These are phyloP conservation scores for Pyricularia sp. DNA, from an alignment of 2,329 filamentous ascomycete genomes.

Conservation along the genomic window DNA sequence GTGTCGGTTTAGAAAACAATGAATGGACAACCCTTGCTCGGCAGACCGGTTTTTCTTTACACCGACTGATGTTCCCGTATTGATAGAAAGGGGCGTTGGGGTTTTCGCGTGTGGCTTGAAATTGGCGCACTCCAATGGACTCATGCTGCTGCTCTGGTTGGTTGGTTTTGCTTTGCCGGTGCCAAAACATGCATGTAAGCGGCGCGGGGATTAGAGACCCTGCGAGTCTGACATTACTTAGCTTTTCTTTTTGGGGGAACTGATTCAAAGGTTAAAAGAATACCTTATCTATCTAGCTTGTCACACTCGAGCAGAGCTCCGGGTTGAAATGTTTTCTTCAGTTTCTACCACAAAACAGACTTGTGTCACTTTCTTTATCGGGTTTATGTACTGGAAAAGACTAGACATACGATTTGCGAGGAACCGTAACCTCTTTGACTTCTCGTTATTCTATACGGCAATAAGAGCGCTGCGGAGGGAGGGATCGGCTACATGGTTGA, in stretches of 20 bases:
- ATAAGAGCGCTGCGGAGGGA: no score
- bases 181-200: not conserved
- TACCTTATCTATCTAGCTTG: not conserved
- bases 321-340: no score
- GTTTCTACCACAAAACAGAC: not conserved
- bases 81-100: not conserved
- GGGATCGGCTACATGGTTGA: not conserved
- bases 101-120: not conserved
- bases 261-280: not conserved
- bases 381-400: not conserved
- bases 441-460: no score
- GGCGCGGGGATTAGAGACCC: not conserved
- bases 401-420: not conserved
- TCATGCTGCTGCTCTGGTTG: not conserved
- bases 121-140: not conserved
- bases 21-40: not conserved
- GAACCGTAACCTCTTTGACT: not conserved
- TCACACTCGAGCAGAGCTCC: not conserved
- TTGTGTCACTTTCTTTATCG: not conserved
- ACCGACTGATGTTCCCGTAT: not conserved
- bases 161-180: not conserved
- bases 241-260: not conserved
- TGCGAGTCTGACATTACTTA: not conserved
- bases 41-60: not conserved
- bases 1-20: not conserved